A percentile compares a stretch with the other conserved stretches of the same genome.
Conservation (phyloP, 305 asterid species). For the Fraxinus dipetala region DNA sequence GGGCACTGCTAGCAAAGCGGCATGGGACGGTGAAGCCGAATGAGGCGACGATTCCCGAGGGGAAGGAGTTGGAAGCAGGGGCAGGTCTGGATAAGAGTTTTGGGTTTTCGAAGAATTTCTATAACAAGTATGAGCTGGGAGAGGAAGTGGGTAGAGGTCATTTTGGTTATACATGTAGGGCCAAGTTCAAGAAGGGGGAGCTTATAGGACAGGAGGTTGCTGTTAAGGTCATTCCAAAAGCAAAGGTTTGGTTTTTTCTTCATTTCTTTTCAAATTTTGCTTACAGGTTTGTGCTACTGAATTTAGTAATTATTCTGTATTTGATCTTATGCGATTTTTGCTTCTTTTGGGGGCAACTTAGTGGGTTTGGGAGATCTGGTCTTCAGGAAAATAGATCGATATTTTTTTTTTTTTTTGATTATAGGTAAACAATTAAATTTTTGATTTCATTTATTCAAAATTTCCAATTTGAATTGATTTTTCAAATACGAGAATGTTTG, state of each 20-base stretch:
- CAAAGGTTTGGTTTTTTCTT: slow-evolving; percentile 45
- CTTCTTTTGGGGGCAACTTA: neutral
- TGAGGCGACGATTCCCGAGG: slow-evolving; percentile 59
- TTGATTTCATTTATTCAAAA: slow-evolving; percentile 3
- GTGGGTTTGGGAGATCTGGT: slow-evolving; percentile 27
- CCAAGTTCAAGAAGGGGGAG: slow-evolving; percentile 73
- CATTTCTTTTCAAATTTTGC: neutral
- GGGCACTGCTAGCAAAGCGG: slow-evolving; percentile 60
- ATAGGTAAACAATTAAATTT: neutral
- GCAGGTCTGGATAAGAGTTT: slow-evolving; percentile 63
- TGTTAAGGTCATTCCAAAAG: slow-evolving; percentile 78
- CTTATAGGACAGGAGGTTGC: slow-evolving; percentile 69
- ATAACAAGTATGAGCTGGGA: slow-evolving; percentile 63
- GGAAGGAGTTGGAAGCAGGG: slow-evolving; percentile 38
- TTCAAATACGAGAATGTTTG: neutral
- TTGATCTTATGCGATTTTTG: slow-evolving; percentile 10
- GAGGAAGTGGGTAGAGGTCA: slow-evolving; percentile 88
- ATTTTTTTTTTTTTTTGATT: neutral
- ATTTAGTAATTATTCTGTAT: slow-evolving; percentile 5
- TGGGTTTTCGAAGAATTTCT: slow-evolving; percentile 72
- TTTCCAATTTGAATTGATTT: neutral
- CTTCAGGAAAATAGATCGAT: neutral
- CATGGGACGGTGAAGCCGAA: slow-evolving; percentile 77
- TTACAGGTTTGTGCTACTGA: neutral
- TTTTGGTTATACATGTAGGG: slow-evolving; percentile 81